A percentile compares a stretch with the other conserved stretches of the same genome.
Evolutionary conservation across 1,284 basidiomycete species (phyloP).

Genomic region (Earliella scabrosa): DNA sequence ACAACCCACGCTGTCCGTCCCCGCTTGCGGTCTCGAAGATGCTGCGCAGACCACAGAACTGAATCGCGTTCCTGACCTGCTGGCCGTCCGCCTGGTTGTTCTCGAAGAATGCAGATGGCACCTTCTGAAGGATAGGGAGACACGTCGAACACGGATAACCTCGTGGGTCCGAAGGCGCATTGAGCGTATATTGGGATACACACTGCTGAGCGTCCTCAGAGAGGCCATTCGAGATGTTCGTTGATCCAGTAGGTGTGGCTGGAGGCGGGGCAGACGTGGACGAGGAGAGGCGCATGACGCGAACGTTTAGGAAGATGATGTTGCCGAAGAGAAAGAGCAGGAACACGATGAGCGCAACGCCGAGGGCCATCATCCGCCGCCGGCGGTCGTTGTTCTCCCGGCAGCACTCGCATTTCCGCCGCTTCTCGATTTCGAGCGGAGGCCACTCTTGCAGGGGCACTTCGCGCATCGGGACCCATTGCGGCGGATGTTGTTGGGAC

Average conservation of each 20-base stretch:
- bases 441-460: conserved; percentile 39
- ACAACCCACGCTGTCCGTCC: conserved; percentile 43
- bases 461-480: conserved; percentile 35
- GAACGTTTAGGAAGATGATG: conserved; percentile 44
- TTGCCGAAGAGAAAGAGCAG: conserved; percentile 50
- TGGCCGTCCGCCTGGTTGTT: conserved; percentile 38
- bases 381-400: conserved; percentile 35
- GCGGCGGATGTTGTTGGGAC: conserved; percentile 32
- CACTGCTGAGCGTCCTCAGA: conserved; percentile 48
- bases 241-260: conserved; percentile 22
- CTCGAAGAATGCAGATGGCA: conserved; percentile 42
- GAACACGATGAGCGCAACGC: conserved; percentile 41
- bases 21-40: conserved; percentile 49
- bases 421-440: conserved; percentile 46
- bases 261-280: conserved; percentile 12
- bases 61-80: conserved; percentile 41
- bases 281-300: conserved; percentile 32
- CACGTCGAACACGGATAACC: conserved; percentile 55
- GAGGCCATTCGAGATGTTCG: conserved; percentile 33
- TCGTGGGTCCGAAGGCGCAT: conserved; percentile 48
- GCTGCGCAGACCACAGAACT: conserved; percentile 56
- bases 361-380: conserved; percentile 34
- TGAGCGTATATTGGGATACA: conserved; percentile 49
- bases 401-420: conserved; percentile 35
- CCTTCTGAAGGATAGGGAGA: conserved; percentile 43